Conservation (phyloP, 139 green algal species). For the Diplosphaera chodatii region DNA sequence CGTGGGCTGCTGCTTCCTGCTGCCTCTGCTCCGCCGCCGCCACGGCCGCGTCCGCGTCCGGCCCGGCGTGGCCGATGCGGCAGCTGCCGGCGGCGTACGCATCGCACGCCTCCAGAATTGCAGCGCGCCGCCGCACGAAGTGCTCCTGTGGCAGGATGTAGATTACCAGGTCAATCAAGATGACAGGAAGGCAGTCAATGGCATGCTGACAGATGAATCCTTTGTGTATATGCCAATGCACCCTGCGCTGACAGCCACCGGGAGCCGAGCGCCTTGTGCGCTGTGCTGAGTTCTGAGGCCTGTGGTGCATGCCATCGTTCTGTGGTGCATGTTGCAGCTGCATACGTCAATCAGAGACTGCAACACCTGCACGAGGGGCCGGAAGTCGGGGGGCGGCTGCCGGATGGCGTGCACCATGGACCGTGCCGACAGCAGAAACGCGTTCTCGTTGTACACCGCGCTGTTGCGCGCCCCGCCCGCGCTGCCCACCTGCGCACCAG, state of each 20-base stretch:
- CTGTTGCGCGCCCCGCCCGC: constrained; percentile 34
- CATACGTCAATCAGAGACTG: too few relatives aligned
- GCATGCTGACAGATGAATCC: too few relatives aligned
- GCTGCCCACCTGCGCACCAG: constrained; percentile 11
- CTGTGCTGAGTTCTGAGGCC: too few relatives aligned
- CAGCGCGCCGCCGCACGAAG: background rate
- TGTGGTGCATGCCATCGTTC: too few relatives aligned
- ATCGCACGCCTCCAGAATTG: background rate
- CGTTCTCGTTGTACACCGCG: constrained; percentile 40
- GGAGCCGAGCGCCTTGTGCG: too few relatives aligned
- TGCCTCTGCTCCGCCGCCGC: background rate
- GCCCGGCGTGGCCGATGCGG: background rate
- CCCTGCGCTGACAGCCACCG: too few relatives aligned
- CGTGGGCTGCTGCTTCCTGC: background rate
- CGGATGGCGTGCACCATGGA: constrained; percentile 30
- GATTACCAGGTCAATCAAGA: too few relatives aligned
- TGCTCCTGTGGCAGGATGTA: constrained; percentile 5
- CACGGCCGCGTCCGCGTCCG: background rate
- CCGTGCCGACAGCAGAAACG: constrained; percentile 34
- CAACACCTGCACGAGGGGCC: constrained; percentile 14
- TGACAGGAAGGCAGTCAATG: too few relatives aligned
- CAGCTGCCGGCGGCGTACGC: background rate
- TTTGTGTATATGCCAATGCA: too few relatives aligned
- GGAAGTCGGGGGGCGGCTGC: constrained; percentile 22
- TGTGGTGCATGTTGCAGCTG: too few relatives aligned